Evolutionary conservation across 208 protist species (phyloP).

Genomic region (Acanthamoeba sp.): DNA sequence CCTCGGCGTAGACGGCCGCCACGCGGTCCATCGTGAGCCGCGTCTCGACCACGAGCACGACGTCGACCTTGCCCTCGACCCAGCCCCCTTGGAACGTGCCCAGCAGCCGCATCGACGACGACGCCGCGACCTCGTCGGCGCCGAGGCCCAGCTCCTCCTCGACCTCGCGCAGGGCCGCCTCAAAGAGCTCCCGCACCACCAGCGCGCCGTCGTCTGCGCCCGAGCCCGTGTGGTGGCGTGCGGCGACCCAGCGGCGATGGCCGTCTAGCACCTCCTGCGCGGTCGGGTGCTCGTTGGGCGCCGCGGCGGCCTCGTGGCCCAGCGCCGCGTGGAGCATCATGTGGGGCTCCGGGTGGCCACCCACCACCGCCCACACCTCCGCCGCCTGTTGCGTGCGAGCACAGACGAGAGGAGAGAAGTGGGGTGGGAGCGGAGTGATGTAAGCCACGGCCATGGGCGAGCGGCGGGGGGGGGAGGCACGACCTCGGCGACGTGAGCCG

Average conservation of each 20-base stretch:
- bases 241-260: not conserved
- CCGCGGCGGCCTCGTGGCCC: not conserved
- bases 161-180: slow-evolving; percentile 10
- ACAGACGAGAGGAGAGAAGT: no score
- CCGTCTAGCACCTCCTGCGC: not conserved
- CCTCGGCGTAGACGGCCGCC: slow-evolving; percentile 10
- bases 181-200: slow-evolving; percentile 2
- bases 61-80: slow-evolving; percentile 35
- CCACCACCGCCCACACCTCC: not conserved
- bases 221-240: not conserved
- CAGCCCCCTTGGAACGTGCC: not conserved
- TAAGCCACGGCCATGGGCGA: no score
- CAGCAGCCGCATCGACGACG: not conserved
- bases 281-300: not conserved
- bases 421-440: no score
- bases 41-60: not conserved
- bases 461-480: no score
- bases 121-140: not conserved
- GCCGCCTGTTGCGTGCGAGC: not conserved
- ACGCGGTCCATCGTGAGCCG: not conserved
- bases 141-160: slow-evolving; percentile 42
- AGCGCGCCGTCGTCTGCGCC: not conserved
- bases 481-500: not conserved
- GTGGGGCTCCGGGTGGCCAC: slow-evolving; percentile 16
- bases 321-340: not conserved